These are phyloP conservation scores for Rossbeevera mucosa DNA, from an alignment of 768 basidiomycete species.

Conservation along the genomic window DNA sequence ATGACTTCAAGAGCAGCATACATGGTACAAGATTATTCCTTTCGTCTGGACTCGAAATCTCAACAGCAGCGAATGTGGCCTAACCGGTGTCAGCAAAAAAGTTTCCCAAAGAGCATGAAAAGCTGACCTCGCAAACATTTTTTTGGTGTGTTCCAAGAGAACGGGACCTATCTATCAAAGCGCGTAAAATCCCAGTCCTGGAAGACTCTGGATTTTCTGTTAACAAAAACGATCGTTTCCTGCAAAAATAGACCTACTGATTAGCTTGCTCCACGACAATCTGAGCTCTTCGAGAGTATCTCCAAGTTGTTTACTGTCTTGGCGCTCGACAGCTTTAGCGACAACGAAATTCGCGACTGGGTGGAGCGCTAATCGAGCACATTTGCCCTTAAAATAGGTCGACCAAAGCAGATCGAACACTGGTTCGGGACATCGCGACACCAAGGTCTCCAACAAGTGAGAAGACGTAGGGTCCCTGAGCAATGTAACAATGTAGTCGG, in stretches of 20 bases:
- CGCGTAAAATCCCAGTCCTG: conserved; percentile 74
- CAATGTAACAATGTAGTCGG: conserved; percentile 78
- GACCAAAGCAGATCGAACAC: conserved; percentile 71
- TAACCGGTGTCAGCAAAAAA: conserved; percentile 28
- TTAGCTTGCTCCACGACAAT: conserved; percentile 54
- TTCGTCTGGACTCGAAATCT: conserved; percentile 46
- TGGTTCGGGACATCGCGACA: conserved; percentile 53
- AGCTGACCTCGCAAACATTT: conserved; percentile 54
- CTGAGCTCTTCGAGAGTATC: conserved; percentile 57
- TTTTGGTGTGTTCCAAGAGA: conserved; percentile 43
- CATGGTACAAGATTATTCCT: conserved; percentile 60
- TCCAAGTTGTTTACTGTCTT: conserved; percentile 51
- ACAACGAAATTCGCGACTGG: conserved; percentile 94
- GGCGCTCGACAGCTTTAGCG: conserved; percentile 67
- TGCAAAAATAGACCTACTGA: conserved; percentile 49
- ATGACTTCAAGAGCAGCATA: conserved; percentile 49
- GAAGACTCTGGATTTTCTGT: conserved; percentile 45
- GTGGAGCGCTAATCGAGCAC: conserved; percentile 71
- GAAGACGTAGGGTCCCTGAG: conserved; percentile 86
- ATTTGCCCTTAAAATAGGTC: conserved; percentile 70
- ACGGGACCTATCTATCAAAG: conserved; percentile 65
- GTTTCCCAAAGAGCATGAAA: neutral
- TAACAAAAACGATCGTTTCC: neutral
- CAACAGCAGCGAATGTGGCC: conserved; percentile 61
- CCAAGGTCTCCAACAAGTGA: conserved; percentile 81